Conservation (phyloP, 23 red algal species). For the Gracilaria caudata region DNA sequence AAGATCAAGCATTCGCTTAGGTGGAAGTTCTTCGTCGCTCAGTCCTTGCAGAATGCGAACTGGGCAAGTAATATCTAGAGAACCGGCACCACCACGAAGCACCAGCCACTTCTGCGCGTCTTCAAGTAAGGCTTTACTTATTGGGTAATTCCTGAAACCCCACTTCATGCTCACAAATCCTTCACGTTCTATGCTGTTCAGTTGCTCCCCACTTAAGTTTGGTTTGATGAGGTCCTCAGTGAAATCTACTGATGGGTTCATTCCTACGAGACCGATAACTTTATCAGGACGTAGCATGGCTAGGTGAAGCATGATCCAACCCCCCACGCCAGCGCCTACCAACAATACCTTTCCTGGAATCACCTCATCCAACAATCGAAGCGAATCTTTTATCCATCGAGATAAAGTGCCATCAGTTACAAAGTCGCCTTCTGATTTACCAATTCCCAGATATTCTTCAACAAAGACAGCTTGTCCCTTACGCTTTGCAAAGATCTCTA, state of each 20-base stretch:
- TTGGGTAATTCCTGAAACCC: constrained; percentile 88
- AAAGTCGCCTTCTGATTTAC: constrained; percentile 85
- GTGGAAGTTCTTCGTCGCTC: constrained; percentile 92
- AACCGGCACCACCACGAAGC: constrained; percentile 69
- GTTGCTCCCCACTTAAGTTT: constrained; percentile 58
- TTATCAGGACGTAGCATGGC: constrained; percentile 69
- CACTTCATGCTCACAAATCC: constrained; percentile 77
- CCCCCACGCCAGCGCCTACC: constrained; percentile 89
- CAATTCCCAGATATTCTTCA: constrained; percentile 92
- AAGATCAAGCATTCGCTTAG: constrained; percentile 71
- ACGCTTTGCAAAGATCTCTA: constrained; percentile 81
- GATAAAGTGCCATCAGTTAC: constrained; percentile 81
- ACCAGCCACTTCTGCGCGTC: constrained; percentile 81
- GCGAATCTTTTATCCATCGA: constrained; percentile 77
- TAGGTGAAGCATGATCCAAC: constrained; percentile 92
- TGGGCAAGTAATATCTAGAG: constrained; percentile 68
- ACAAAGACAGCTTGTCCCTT: constrained; percentile 79
- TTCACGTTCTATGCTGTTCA: constrained; percentile 46
- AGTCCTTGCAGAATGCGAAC: constrained; percentile 95
- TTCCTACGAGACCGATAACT: constrained; percentile 83
- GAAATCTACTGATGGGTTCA: constrained; percentile 89
- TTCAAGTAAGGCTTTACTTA: constrained; percentile 85
- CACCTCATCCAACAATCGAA: constrained; percentile 75
- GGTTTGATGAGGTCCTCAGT: constrained; percentile 88
- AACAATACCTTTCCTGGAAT: constrained; percentile 55